Percentiles rank a stretch among this genome's conserved stretches.
phyloP scores from a whole-genome alignment of 164 flowering plant genomes.

The Vitis rotundifolia region DNA sequence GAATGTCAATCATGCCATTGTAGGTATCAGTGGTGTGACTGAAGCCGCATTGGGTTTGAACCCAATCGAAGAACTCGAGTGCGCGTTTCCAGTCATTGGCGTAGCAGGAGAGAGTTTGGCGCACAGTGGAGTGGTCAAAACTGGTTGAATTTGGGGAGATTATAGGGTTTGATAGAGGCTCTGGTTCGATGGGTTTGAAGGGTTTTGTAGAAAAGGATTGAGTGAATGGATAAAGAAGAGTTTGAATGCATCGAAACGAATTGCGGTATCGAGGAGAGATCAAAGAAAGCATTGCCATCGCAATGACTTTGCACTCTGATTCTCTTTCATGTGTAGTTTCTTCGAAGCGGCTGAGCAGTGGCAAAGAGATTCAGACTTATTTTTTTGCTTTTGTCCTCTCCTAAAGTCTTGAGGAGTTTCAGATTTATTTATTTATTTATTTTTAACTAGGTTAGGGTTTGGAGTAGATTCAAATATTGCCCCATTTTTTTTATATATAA shows the following conservation, averaged over 20 bases:
- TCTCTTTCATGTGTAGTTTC: no score
- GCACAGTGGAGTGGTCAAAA: constrained; percentile 37
- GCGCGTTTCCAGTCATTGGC: constrained; percentile 76
- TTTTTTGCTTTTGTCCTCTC: no score
- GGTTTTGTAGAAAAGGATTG: constrained; percentile 9
- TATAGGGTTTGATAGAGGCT: not conserved
- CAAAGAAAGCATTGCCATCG: constrained; percentile 21
- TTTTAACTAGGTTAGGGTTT: no score
- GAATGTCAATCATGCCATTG: constrained; percentile 68
- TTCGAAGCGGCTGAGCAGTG: no score
- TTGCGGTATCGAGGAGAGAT: constrained; percentile 3
- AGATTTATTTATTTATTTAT: no score
- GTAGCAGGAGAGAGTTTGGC: constrained; percentile 60
- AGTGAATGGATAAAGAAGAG: not conserved
- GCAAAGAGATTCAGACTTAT: no score
- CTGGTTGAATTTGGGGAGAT: constrained; percentile 1
- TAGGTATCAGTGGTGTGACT: constrained; percentile 60
- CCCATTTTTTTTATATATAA: no score
- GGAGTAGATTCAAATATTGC: no score
- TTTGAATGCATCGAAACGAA: constrained; percentile 3
- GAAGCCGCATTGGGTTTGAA: constrained; percentile 38
- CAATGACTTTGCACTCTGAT: no score
- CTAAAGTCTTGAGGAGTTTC: no score
- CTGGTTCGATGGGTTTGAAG: constrained; percentile 4
- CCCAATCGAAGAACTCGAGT: constrained; percentile 87